phyloP scores from a whole-genome alignment of 768 basidiomycete species.

The Leccinum disarticulatum region DNA sequence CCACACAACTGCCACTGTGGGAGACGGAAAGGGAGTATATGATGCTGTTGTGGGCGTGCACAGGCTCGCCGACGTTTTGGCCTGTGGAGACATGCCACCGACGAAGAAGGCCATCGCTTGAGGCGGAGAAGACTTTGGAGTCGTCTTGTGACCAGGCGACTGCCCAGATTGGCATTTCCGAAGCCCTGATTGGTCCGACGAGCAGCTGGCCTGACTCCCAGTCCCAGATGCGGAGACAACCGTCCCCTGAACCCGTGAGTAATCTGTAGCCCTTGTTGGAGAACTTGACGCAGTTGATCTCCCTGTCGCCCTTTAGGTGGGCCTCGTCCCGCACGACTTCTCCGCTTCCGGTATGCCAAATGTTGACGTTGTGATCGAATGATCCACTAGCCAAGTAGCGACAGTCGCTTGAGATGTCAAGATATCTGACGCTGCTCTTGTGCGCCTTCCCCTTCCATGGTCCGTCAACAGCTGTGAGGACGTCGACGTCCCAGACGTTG shows the following conservation, averaged over 20 bases:
- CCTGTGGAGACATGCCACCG: slow-evolving; percentile 27
- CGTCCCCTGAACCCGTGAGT: slow-evolving; percentile 31
- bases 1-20: slow-evolving; percentile 27
- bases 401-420: slow-evolving; percentile 29
- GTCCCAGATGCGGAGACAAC: slow-evolving; percentile 31
- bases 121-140: slow-evolving; percentile 27
- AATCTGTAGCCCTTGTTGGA: slow-evolving; percentile 23
- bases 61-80: slow-evolving; percentile 20
- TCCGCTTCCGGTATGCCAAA: slow-evolving; percentile 32
- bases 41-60: slow-evolving; percentile 24
- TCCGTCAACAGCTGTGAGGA: slow-evolving; percentile 11
- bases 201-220: slow-evolving; percentile 27
- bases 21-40: slow-evolving; percentile 30
- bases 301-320: slow-evolving; percentile 21
- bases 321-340: slow-evolving; percentile 23
- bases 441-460: slow-evolving; percentile 29
- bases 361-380: slow-evolving; percentile 32
- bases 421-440: slow-evolving; percentile 28
- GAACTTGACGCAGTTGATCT: slow-evolving; percentile 32
- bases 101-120: slow-evolving; percentile 23
- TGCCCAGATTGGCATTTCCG: slow-evolving; percentile 27
- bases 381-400: slow-evolving; percentile 31
- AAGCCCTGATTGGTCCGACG: slow-evolving; percentile 23
- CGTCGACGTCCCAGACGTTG: slow-evolving; percentile 32
- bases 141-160: slow-evolving; percentile 33